A percentile compares a stretch with the other conserved stretches of the same genome.
Evolutionary conservation across 352 stramenopile genomes (phyloP).

Genomic region (Phytophthora hybrid): DNA sequence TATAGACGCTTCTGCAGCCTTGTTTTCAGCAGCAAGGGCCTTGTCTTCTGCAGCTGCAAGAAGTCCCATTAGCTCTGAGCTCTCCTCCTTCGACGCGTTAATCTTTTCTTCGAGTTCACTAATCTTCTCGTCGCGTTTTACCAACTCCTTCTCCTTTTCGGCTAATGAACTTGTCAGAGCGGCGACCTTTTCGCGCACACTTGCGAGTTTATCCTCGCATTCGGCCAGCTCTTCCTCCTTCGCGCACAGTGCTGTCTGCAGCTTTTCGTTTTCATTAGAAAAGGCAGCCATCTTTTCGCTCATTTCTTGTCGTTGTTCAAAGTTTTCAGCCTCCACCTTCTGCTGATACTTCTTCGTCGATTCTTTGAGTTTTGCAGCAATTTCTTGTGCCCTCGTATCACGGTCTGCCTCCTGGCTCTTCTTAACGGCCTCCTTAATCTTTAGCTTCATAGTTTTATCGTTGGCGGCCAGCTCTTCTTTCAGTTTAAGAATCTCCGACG

Average conservation of each 20-base stretch:
- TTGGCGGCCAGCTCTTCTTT: constrained; percentile 32
- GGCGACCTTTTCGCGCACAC: constrained; percentile 29
- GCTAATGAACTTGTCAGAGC: background rate
- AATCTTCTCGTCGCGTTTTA: constrained; percentile 18
- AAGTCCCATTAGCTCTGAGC: constrained; percentile 37
- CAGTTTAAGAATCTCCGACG: constrained; percentile 13
- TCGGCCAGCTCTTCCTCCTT: constrained; percentile 35
- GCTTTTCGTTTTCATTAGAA: constrained; percentile 38
- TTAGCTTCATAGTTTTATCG: constrained; percentile 23
- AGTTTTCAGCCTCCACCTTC: constrained; percentile 45
- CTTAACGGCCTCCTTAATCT: constrained; percentile 30
- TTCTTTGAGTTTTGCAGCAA: constrained; percentile 38
- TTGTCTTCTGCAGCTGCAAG: constrained; percentile 39
- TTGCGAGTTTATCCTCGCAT: constrained; percentile 35
- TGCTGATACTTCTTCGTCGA: constrained; percentile 41
- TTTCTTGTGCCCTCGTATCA: constrained; percentile 24
- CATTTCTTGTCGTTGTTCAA: constrained; percentile 44
- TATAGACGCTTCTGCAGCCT: constrained; percentile 34
- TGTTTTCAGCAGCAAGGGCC: constrained; percentile 37
- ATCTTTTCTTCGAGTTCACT: constrained; percentile 21
- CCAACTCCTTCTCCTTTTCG: constrained; percentile 12
- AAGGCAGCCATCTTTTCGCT: constrained; percentile 47
- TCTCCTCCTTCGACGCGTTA: constrained; percentile 39
- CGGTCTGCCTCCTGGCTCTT: constrained; percentile 27
- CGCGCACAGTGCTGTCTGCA: constrained; percentile 22